These are phyloP conservation scores for Saccharum hybrid DNA, from an alignment of 202 grass and related monocot genomes.

Conservation along the genomic window DNA sequence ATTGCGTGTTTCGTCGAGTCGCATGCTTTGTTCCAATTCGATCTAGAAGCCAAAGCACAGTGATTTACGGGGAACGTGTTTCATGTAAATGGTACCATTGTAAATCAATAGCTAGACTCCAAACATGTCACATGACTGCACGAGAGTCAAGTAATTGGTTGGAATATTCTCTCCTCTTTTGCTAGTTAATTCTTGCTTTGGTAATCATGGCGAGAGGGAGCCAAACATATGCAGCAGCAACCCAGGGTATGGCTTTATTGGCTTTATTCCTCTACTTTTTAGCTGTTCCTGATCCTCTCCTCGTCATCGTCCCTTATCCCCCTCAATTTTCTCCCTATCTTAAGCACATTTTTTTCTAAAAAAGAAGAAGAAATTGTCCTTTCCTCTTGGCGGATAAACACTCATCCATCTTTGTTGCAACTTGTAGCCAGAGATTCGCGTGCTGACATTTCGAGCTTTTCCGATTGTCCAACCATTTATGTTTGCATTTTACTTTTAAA, in stretches of 20 bases:
- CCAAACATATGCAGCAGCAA: conserved; percentile 35
- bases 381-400: neutral
- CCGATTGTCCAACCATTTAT: neutral
- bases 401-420: conserved; percentile 3
- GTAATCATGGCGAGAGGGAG: conserved; percentile 38
- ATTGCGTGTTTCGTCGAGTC: too few species aligned
- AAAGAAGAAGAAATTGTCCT: neutral
- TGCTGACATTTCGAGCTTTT: neutral
- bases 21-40: neutral
- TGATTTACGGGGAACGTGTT: conserved; percentile 7
- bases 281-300: conserved; percentile 16
- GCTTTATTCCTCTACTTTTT: conserved; percentile 23
- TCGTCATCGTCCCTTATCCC: neutral
- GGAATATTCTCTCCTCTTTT: conserved; percentile 42
- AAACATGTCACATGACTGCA: conserved; percentile 43
- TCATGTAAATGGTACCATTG: neutral
- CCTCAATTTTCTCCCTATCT: neutral
- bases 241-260: neutral
- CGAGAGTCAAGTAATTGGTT: conserved; percentile 32
- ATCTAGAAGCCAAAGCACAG: neutral
- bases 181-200: conserved; percentile 15
- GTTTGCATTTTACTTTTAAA: neutral
- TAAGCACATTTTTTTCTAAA: neutral
- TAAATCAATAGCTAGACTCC: neutral
- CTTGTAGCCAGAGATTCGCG: neutral